phyloP scores from a whole-genome alignment of 495 filamentous ascomycete genomes.

The Penicillium pancosmium region DNA sequence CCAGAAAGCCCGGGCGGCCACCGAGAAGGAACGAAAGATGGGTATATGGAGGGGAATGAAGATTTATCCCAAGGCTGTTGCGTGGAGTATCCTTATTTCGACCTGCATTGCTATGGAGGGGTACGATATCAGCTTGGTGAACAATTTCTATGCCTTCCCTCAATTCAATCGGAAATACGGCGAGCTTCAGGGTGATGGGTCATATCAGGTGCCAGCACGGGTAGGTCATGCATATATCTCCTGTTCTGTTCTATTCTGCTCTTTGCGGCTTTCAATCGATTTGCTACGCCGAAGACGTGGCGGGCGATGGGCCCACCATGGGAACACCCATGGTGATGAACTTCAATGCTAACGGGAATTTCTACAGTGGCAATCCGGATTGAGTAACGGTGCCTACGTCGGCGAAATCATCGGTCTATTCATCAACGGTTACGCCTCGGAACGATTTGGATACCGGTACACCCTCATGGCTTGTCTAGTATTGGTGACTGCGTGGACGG shows the following conservation, averaged over 20 bases:
- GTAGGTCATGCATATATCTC: constrained; percentile 29
- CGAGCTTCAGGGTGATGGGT: constrained; percentile 52
- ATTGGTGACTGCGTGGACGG: constrained; percentile 67
- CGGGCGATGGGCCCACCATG: neutral
- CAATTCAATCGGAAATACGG: constrained; percentile 74
- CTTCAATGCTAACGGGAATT: neutral
- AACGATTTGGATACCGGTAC: constrained; percentile 72
- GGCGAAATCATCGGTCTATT: constrained; percentile 78
- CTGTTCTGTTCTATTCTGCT: too few species aligned
- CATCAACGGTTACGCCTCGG: constrained; percentile 76
- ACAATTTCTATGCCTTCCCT: constrained; percentile 51
- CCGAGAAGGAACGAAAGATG: constrained; percentile 53
- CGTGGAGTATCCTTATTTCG: constrained; percentile 57
- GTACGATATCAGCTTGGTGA: constrained; percentile 58
- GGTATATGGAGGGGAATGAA: constrained; percentile 47
- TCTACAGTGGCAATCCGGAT: constrained; percentile 69
- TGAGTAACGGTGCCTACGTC: constrained; percentile 66
- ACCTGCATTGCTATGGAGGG: constrained; percentile 61
- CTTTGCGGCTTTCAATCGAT: neutral
- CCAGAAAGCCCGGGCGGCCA: constrained; percentile 46
- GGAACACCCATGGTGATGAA: neutral
- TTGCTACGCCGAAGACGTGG: neutral
- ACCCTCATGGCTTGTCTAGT: constrained; percentile 71
- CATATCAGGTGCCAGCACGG: constrained; percentile 66
- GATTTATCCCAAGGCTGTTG: constrained; percentile 60